phyloP scores from a whole-genome alignment of 768 basidiomycete genomes.

The Auriculariales sp. region DNA sequence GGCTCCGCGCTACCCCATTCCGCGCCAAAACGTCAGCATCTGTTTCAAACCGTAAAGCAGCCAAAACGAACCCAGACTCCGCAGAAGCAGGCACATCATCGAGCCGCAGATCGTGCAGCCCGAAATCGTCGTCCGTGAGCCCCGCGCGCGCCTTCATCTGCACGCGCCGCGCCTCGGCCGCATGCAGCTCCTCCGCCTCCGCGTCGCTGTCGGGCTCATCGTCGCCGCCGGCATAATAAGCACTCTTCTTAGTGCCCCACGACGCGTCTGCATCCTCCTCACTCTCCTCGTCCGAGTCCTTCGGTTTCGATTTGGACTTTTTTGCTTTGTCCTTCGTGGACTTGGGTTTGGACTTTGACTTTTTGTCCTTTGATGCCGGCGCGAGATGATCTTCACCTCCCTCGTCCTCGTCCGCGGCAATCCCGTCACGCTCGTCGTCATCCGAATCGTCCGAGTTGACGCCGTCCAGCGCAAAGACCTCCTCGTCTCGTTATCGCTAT shows the following conservation, averaged over 20 bases:
- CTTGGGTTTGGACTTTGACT: conserved; percentile 6
- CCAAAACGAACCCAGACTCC: conserved; percentile 4
- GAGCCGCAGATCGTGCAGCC: conserved; percentile 43
- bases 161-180: conserved; percentile 69
- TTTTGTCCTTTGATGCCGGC: no score
- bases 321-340: conserved; percentile 13
- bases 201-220: conserved; percentile 64
- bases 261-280: conserved; percentile 44
- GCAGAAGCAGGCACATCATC: conserved; percentile 13
- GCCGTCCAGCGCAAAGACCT: conserved; percentile 62
- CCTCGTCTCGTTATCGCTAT: conserved; percentile 38
- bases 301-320: conserved; percentile 15
- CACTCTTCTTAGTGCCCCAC: conserved; percentile 70
- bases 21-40: not conserved
- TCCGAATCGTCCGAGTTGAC: conserved; percentile 27
- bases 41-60: not conserved
- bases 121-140: conserved; percentile 72
- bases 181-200: conserved; percentile 77
- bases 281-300: conserved; percentile 8
- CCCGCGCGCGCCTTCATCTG: conserved; percentile 61
- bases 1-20: not conserved
- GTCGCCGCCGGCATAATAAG: conserved; percentile 49
- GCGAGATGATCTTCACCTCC: conserved; percentile 14
- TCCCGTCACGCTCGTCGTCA: conserved; percentile 26
- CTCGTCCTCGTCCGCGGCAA: conserved; percentile 13